Evolutionary conservation across 176 grass and related monocot species (phyloP).

Genomic region (Avena atlantica): DNA sequence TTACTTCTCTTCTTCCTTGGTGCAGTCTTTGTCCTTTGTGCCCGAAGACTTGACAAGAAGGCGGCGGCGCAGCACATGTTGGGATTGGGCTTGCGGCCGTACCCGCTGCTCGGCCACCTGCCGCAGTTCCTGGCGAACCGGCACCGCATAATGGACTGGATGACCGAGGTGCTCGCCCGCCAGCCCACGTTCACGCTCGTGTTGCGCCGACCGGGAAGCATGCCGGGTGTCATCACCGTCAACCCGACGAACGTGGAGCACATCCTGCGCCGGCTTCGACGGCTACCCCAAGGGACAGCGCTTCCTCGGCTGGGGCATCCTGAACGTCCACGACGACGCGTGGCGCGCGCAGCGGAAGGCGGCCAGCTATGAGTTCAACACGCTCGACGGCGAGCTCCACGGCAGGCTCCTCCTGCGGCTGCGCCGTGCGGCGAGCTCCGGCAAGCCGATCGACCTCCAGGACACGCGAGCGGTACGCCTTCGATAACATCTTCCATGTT

Average conservation of each 20-base stretch:
- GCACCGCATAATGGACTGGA: constrained; percentile 21
- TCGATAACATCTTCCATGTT: not conserved
- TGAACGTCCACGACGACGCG: constrained; percentile 9
- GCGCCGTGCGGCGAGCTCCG: not conserved
- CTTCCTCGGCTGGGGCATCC: constrained; percentile 19
- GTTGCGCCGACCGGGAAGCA: not conserved
- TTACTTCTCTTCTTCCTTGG: not conserved
- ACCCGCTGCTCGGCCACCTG: constrained; percentile 28
- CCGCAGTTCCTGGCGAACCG: constrained; percentile 20
- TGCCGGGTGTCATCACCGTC: constrained; percentile 23
- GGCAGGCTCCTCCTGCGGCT: not conserved
- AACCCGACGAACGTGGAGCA: constrained; percentile 31
- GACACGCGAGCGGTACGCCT: constrained; percentile 8
- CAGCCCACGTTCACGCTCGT: constrained; percentile 1
- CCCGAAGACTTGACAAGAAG: not conserved
- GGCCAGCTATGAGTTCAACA: constrained; percentile 21
- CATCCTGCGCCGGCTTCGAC: not conserved
- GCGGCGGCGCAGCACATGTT: not conserved
- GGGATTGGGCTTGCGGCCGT: not conserved
- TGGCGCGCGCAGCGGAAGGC: constrained; percentile 21
- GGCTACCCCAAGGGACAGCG: constrained; percentile 6
- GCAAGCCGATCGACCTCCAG: not conserved
- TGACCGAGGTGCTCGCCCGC: constrained; percentile 17
- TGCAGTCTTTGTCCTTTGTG: not conserved
- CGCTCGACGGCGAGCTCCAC: constrained; percentile 20